Percentiles rank a stretch among this genome's conserved stretches.
Conservation (phyloP, 2,329 filamentous ascomycete species). For the Ophiostoma quercus region DNA sequence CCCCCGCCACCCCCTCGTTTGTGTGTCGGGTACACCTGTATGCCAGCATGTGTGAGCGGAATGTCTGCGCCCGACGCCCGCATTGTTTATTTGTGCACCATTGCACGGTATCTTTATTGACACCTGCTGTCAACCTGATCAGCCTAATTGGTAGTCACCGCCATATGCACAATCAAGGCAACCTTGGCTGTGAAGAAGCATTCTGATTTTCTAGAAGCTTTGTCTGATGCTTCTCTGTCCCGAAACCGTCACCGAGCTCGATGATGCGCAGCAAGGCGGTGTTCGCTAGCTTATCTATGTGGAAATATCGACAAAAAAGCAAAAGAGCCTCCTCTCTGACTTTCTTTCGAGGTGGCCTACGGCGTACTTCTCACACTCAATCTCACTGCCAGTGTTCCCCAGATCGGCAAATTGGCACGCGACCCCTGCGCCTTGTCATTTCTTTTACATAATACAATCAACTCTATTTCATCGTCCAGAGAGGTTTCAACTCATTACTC, state of each 20-base stretch:
- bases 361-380: not conserved
- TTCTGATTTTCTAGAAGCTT: not conserved
- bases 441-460: not conserved
- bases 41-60: not conserved
- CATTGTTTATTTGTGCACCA: not conserved
- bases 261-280: slow-evolving; percentile 2
- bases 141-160: not conserved
- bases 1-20: slow-evolving; percentile 9
- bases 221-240: not conserved
- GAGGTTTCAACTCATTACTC: not conserved
- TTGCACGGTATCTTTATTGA: not conserved
- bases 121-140: not conserved
- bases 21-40: not conserved
- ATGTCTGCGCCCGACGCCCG: not conserved
- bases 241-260: not conserved
- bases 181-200: not conserved
- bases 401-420: not conserved
- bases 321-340: not conserved
- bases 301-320: not conserved
- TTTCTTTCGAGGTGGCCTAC: not conserved
- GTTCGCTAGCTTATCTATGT: not conserved
- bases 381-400: not conserved
- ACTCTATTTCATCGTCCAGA: not conserved
- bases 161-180: slow-evolving; percentile 4
- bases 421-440: not conserved